Evolutionary conservation across 2,329 filamentous ascomycete genomes (phyloP).

Genomic region (Diaporthe ilicicola): DNA sequence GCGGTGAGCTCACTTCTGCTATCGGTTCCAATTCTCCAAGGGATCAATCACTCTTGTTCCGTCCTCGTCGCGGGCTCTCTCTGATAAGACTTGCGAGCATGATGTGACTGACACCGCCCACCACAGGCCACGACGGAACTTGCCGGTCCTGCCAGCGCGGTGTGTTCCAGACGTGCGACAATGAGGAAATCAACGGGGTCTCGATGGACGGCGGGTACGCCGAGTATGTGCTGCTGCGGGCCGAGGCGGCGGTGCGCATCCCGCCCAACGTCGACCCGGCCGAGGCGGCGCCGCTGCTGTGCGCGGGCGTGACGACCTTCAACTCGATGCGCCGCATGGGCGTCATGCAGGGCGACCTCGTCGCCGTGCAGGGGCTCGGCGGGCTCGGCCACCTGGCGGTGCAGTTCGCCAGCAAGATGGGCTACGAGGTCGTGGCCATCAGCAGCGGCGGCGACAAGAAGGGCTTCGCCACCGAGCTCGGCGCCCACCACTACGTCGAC

Average conservation of each 20-base stretch:
- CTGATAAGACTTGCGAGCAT: no score
- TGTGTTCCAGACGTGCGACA: constrained; percentile 74
- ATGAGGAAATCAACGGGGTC: constrained; percentile 70
- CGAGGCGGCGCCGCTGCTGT: constrained; percentile 67
- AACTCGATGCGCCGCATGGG: constrained; percentile 64
- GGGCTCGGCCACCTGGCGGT: constrained; percentile 82
- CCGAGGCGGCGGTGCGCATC: constrained; percentile 67
- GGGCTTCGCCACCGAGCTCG: constrained; percentile 69
- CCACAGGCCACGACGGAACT: constrained; percentile 63
- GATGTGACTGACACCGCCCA: no score
- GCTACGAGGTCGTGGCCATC: constrained; percentile 75
- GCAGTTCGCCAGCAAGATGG: constrained; percentile 80
- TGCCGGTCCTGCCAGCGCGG: constrained; percentile 72
- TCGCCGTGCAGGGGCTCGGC: constrained; percentile 74
- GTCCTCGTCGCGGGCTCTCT: no score
- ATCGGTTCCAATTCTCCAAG: no score
- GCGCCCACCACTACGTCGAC: constrained; percentile 69
- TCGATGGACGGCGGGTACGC: constrained; percentile 73
- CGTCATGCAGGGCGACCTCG: constrained; percentile 59
- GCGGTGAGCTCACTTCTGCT: constrained; percentile 53
- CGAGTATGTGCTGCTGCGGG: constrained; percentile 68
- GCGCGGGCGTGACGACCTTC: constrained; percentile 72
- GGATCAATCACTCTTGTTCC: no score
- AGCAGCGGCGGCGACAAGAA: constrained; percentile 70
- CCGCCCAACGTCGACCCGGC: constrained; percentile 61